phyloP scores from a whole-genome alignment of 1,284 basidiomycete genomes.

The Austropuccinia psidii region DNA sequence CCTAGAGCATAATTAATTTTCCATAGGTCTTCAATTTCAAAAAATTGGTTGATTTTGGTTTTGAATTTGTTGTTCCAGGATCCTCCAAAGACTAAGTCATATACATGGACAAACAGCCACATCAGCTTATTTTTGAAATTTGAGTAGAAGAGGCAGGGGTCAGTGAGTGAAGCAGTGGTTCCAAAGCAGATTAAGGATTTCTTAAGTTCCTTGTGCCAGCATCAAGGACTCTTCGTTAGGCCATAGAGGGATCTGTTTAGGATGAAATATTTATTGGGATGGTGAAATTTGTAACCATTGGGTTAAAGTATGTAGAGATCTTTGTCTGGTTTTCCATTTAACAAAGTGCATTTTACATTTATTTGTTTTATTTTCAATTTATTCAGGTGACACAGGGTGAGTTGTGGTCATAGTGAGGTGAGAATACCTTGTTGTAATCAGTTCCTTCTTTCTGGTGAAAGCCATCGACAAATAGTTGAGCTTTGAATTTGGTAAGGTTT shows the following conservation, averaged over 20 bases:
- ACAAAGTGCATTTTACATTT: not conserved
- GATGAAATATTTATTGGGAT: not conserved
- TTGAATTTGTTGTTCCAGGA: not conserved
- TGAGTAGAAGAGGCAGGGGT: not conserved
- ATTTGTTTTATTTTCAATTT: constrained; percentile 7
- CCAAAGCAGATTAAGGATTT: not conserved
- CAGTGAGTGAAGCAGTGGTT: not conserved
- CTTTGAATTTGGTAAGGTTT: constrained; percentile 6
- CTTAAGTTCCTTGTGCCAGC: not conserved
- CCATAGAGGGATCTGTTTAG: constrained; percentile 1
- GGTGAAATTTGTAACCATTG: not conserved
- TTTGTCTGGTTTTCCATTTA: not conserved
- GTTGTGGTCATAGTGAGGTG: not conserved
- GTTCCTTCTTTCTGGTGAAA: not conserved
- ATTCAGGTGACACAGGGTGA: not conserved
- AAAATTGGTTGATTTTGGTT: not conserved
- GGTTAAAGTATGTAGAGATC: not conserved
- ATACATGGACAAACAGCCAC: not conserved
- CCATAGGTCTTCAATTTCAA: not conserved
- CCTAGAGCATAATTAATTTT: not conserved
- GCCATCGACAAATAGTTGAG: not conserved
- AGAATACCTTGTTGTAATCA: constrained; percentile 5
- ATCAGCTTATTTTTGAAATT: not conserved
- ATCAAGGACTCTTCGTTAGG: not conserved
- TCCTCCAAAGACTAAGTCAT: not conserved